Base-by-base conservation (phyloP, 208 protist species). In the Trypanosoma cruzi region DNA sequence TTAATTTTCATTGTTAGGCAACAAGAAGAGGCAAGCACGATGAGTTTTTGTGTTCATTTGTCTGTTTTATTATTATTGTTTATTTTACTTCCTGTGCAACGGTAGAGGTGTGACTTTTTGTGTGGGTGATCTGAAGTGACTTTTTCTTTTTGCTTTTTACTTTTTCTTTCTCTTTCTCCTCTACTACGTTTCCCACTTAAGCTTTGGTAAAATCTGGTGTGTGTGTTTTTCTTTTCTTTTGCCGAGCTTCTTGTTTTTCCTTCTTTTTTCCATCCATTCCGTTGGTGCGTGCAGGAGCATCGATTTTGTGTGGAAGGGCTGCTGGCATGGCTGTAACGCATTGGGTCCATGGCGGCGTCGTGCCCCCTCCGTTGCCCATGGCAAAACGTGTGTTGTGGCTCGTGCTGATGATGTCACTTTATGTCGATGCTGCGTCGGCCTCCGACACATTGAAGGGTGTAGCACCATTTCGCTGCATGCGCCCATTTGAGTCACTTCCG, bases 381-480 rank as follows among this genome's bases (percentile, higher is more conserved):
- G 24, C 24, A 20, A 55, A 32, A 16, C 44, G 6, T 8, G 24
- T 58, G 20, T 2, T 56, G 31, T 13, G 37, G 40, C 4, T 73
- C 20, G 18, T 56, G 29, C 13, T 56, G 42, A 24, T 62, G n/a
- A 26, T 56, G 18, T 50, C 56, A 24, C 44, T 28, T 20, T 44
- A 3, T 62, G 34, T 56, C 3, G n/a, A 5, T 37, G 22, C 24
- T 11, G 16, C 71, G 8, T 26, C 32, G 28, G n/a, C 48, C 18
- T 50, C 34, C 62, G 34, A n/a, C 28, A 55, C 34, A 28, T n/a
- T n/a, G 48, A 22, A 24, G 29, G 68, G 20, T 24, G 26, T 28
- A 22, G 40, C 29, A 48, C 44, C 46, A 54, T 89, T 90, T 58
- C 85, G 77, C 60, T 95, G 90, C 44, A 74, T 76, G 52, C 78